Base-by-base conservation (phyloP, 176 grass and related monocot species). In the sorghum (Sorghum bicolor) region DNA sequence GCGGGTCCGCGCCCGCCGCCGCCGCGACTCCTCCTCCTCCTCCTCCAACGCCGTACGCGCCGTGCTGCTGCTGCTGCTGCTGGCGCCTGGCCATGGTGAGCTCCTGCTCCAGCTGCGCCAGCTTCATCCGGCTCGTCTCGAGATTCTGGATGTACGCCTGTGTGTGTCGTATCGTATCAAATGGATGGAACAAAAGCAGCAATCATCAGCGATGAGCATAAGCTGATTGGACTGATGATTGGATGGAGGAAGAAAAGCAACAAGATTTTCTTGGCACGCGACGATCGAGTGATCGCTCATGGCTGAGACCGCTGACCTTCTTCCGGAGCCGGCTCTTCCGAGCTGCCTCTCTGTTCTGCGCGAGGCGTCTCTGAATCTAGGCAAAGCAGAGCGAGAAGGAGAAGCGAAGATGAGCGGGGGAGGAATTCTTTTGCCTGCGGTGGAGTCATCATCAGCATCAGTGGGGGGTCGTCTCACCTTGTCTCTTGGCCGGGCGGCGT, bases 91-190 rank as follows among this genome's bases (percentile, higher is more conserved):
- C 85, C 24, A 26, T 70, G 7, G 40, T 26, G n/a, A 98, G 85
- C 78, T 98, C 87, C 86, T 92, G 92, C 85, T 98, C 96, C 80
- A 98, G 11, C 33, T 85, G 85, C 60, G 87, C 87, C 70, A 98
- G 87, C 90, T 93, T 98, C 80, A 95, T 19, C 28, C 87, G 72
- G 88, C 96, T 95, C 53, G 96, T 77, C 84, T 98, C 96, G 40
- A 98, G 86, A 30, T 91, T 90, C 79, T 93, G 96, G 86, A 98
- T 88, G 76, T 98, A 95, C 30, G 96, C 96, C 95, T 97, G 22
- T 0, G 19, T 5, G 34, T 5, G 22, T 57, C 20, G 5, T 36
- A 4, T 50, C 16, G 13, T 45, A 3, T 43, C 40, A 64, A 13
- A 37, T 28, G 58, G 5, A 11, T 6, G 28, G 15, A n/a, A 30